Conservation (phyloP, 352 stramenopile species). For the Pythium sukuiense region DNA sequence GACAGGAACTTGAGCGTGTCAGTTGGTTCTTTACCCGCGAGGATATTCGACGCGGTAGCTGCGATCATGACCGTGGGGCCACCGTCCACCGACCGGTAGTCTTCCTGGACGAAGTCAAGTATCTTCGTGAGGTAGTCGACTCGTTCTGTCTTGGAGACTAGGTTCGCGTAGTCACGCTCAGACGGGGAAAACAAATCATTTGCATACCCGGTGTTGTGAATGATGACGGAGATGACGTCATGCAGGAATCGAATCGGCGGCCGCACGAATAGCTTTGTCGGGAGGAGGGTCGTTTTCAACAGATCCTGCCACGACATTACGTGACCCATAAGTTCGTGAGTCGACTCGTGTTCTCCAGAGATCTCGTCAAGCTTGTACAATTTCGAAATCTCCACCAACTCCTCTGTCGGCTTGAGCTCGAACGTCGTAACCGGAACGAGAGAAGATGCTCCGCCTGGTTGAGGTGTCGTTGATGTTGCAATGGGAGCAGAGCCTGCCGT, state of each 20-base stretch:
- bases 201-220: slow-evolving; percentile 66
- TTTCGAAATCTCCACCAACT: slow-evolving; percentile 33
- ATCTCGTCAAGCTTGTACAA: slow-evolving; percentile 51
- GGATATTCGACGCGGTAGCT: slow-evolving; percentile 74
- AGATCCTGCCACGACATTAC: slow-evolving; percentile 82
- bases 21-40: slow-evolving; percentile 70
- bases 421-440: slow-evolving; percentile 37
- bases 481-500: slow-evolving; percentile 21
- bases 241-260: slow-evolving; percentile 83
- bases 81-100: slow-evolving; percentile 37
- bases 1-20: slow-evolving; percentile 81
- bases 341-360: slow-evolving; percentile 57
- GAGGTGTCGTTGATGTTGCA: slow-evolving; percentile 4
- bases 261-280: slow-evolving; percentile 68
- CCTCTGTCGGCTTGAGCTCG: slow-evolving; percentile 36
- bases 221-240: slow-evolving; percentile 72
- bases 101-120: slow-evolving; percentile 69
- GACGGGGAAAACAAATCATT: slow-evolving; percentile 41
- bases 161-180: slow-evolving; percentile 66
- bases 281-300: slow-evolving; percentile 64
- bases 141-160: slow-evolving; percentile 72
- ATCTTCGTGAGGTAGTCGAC: slow-evolving; percentile 75
- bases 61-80: slow-evolving; percentile 46
- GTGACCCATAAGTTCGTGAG: slow-evolving; percentile 59
- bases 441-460: not conserved